Evolutionary conservation across 2,329 filamentous ascomycete genomes (phyloP).

Genomic region (Ascochyta pisi): DNA sequence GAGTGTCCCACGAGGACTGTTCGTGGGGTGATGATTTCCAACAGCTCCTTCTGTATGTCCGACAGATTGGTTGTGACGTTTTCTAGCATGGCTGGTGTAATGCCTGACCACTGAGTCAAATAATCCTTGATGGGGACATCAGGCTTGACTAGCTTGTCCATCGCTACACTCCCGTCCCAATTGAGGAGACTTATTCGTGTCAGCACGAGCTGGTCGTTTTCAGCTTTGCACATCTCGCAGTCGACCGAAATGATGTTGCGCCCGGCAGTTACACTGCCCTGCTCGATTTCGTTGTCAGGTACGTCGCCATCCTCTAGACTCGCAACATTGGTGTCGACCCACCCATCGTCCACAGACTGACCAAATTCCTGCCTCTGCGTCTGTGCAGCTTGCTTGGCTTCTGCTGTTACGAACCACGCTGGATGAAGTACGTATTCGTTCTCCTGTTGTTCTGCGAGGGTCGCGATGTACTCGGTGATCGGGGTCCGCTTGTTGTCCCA

Average conservation of each 20-base stretch:
- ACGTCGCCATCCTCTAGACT: conserved; percentile 71
- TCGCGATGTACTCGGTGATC: conserved; percentile 80
- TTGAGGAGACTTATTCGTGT: conserved; percentile 86
- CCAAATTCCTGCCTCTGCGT: conserved; percentile 60
- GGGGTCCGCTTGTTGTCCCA: conserved; percentile 79
- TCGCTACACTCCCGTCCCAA: conserved; percentile 81
- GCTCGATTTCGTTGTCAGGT: conserved; percentile 73
- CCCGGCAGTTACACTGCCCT: conserved; percentile 84
- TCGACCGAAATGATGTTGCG: conserved; percentile 82
- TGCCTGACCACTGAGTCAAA: conserved; percentile 86
- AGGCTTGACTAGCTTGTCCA: conserved; percentile 94
- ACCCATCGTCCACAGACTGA: conserved; percentile 67
- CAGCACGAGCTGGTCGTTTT: conserved; percentile 78
- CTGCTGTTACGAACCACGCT: conserved; percentile 67
- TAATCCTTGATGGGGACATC: conserved; percentile 89
- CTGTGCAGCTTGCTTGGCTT: conserved; percentile 62
- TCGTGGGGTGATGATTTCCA: conserved; percentile 73
- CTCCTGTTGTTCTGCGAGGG: conserved; percentile 75
- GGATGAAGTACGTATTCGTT: conserved; percentile 89
- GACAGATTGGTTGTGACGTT: conserved; percentile 80
- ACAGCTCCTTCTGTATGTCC: conserved; percentile 81
- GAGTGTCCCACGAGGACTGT: conserved; percentile 83
- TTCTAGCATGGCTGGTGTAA: conserved; percentile 83
- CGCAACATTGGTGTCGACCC: conserved; percentile 79
- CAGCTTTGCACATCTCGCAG: conserved; percentile 97